Base-by-base conservation (phyloP, 768 basidiomycete genomes). In the Pleurotus citrinopileatus region DNA sequence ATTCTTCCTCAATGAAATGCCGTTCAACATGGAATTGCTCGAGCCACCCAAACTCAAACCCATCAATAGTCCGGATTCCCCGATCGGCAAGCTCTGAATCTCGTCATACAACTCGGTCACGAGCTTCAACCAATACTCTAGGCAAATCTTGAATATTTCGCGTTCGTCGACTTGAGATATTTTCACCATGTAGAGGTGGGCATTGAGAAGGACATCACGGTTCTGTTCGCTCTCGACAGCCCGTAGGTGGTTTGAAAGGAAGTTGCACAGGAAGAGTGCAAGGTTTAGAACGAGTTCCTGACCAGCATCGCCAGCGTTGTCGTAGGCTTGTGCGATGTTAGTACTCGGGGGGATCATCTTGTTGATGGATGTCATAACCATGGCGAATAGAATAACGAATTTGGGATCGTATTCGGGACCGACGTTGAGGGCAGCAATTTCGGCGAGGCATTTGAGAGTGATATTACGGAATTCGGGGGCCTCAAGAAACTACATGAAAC, bases 71-170 rank as follows among this genome's bases (percentile, higher is more conserved):
- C 94, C 83, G 19, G 87, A 89, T 46, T 92, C 90, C 45, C 91
- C 87, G 61, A 92, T 91, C 2, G 94, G 94, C 17, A 97, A 68
- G 57, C 86, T 87, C 68, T 97, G 94, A 47, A 97, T 89, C 75
- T 99, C 97, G 58, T 98, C 96, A 65, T 99, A 98, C 17, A 99
- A 80, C 65, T 97, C 96, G 1, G 93, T 84, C 12, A 99, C 96
- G 23, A 99, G 86, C 69, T 95, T 94, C 52, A 86, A 69, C 93
- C 97, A 99, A 73, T 98, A 99, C 66, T 98, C 97, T 64, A 98
- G 73, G 61, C 96, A 97, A 64, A 99, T 97, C 73, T 99, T 99
- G 85, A 98, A 98, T 59, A 99, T 90, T 70, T 99, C 97, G 48
- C 96, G 87, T 66, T 99, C 97, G 63, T 99, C 96, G 29, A 99